Evolutionary conservation across 2,329 filamentous ascomycete genomes (phyloP), one percentile per base, ranked within the genome.

Genomic region (Fusarium longipes): DNA sequence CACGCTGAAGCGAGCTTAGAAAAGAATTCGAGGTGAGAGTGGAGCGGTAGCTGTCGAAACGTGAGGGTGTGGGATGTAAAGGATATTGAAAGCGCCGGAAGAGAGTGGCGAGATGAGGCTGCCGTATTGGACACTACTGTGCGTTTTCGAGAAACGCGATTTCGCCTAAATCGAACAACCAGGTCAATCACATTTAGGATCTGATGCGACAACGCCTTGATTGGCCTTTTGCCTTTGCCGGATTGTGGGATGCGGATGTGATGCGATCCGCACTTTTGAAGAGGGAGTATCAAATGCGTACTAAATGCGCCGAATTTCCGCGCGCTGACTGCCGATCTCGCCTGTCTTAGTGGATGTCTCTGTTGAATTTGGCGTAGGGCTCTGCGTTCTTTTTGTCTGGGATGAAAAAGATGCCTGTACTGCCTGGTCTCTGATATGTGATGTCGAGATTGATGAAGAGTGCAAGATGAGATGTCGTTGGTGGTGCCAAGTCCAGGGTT

Each of bases 51-150:
- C 49, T 59, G 61, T 54, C 54, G 62, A 59, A 63, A 55, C 32
- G 65, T 63, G 52, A 50, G 61, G 48, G 63, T 62, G 63, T 53
- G 63, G 55, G 58, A 58, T 51, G 42, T 32, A 55, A 39, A 62
- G 69, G 65, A 59, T 63, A 53, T 59, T 65, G 65, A 64, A 39
- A 57, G 60, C 63, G 55, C 55, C 53, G 65, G 63, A 58, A 56
- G 39, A 54, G 58, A 64, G 70, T 73, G 70, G 70, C 70, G 64
- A 73, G 68, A 71, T 67, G 70, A 70, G 66, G 66, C 66, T 70
- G 47, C 43, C 42, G 50, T 32, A 40, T 36, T 42, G 44, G 18
- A 50, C 43, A 38, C 59, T 57, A 63, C 59, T 20, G 60, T 58
- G 33, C 14, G 43, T 44, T 58, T 63, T 63, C 44, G 59, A 64